These are phyloP conservation scores for Penicillium nordicum DNA, from an alignment of 2,329 filamentous ascomycete genomes.

Conservation along the genomic window DNA sequence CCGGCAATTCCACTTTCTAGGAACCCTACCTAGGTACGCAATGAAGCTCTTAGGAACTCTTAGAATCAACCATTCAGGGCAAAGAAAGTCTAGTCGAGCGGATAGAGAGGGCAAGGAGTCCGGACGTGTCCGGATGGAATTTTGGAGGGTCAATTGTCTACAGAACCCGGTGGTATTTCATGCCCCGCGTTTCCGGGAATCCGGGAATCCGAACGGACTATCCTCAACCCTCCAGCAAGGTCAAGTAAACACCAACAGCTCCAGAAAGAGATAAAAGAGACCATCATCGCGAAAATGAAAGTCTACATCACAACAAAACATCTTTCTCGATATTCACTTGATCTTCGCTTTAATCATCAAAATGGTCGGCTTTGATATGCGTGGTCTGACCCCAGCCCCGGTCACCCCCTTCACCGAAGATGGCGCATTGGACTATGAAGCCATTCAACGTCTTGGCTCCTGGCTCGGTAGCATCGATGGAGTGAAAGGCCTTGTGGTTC, in stretches of 20 bases:
- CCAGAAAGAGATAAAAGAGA: background rate
- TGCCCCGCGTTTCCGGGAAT: background rate
- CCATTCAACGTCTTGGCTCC: constrained; percentile 52
- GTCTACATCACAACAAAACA: background rate
- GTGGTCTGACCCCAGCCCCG: constrained; percentile 51
- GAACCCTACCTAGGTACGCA: background rate
- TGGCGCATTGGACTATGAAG: constrained; percentile 50
- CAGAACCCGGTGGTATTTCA: background rate
- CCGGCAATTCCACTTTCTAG: too few relatives aligned
- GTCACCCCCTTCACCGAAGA: constrained; percentile 52
- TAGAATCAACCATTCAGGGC: background rate
- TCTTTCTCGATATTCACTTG: background rate
- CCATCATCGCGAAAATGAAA: background rate
- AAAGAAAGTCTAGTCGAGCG: background rate
- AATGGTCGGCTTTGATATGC: constrained; percentile 43
- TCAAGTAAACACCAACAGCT: background rate
- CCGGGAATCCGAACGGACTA: background rate
- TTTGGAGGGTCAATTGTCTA: background rate
- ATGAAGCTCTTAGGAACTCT: background rate
- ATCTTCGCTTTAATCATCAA: constrained; percentile 4
- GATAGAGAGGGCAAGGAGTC: background rate
- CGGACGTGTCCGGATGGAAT: too few relatives aligned
- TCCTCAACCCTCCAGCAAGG: background rate
- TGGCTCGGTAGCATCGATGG: constrained; percentile 53
- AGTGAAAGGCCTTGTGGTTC: constrained; percentile 53